Percentiles rank a stretch among this genome's conserved stretches.
phyloP scores from a whole-genome alignment of 805 yeast species.

The Hanseniaspora mollemarum region DNA sequence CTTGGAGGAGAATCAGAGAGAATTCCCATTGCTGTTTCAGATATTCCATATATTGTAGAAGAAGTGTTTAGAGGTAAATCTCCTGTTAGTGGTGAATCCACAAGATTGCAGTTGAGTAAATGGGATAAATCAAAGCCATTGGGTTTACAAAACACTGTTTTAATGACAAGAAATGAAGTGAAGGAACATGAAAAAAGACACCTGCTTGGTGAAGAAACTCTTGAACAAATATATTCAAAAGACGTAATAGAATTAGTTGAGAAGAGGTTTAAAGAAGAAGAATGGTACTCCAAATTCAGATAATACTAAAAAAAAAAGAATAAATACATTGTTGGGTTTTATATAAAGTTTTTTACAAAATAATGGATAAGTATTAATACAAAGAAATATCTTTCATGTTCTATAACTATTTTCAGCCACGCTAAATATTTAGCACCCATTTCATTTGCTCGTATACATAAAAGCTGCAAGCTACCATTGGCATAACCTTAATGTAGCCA shows the following conservation, averaged over 20 bases:
- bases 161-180: slow-evolving; percentile 84
- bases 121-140: slow-evolving; percentile 69
- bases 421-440: slow-evolving; percentile 50
- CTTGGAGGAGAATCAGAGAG: slow-evolving; percentile 61
- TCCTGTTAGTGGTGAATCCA: slow-evolving; percentile 70
- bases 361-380: too few relatives aligned
- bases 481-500: slow-evolving; percentile 88
- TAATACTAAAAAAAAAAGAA: slow-evolving; percentile 17
- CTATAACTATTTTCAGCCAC: too few relatives aligned
- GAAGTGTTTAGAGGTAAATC: slow-evolving; percentile 91
- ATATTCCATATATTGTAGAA: slow-evolving; percentile 72
- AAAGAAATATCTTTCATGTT: slow-evolving; percentile 15
- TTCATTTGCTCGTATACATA: slow-evolving; percentile 87
- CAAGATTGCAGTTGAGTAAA: slow-evolving; percentile 65
- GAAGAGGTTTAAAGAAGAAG: slow-evolving; percentile 63
- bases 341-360: too few relatives aligned
- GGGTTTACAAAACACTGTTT: slow-evolving; percentile 65
- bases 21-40: slow-evolving; percentile 60
- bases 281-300: slow-evolving; percentile 52
- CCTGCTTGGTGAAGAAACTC: slow-evolving; percentile 50
- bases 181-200: slow-evolving; percentile 65
- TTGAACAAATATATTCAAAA: slow-evolving; percentile 51
- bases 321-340: too few relatives aligned
- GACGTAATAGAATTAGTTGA: slow-evolving; percentile 48
- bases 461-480: slow-evolving; percentile 95